Percentiles rank a stretch among this genome's conserved stretches.
Conservation (phyloP, 2,329 filamentous ascomycete species). For the Claviceps arundinis region DNA sequence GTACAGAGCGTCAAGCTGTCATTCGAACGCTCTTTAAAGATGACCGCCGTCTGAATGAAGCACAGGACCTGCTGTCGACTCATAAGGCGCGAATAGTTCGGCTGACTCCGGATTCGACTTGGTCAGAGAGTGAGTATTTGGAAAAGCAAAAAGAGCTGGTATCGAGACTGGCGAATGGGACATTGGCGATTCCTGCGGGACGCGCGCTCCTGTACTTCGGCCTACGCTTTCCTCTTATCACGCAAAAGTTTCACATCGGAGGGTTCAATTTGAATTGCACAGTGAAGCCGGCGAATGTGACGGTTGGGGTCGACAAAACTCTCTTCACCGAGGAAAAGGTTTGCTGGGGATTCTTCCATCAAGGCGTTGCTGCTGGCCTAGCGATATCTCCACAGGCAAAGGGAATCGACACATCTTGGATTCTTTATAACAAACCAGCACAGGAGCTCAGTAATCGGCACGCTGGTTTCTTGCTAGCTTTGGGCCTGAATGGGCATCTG, state of each 20-base stretch:
- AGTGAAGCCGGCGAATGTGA: constrained; percentile 84
- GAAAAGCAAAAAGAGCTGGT: constrained; percentile 89
- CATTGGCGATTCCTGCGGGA: constrained; percentile 77
- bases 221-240: constrained; percentile 74
- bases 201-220: constrained; percentile 81
- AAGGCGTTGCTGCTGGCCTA: constrained; percentile 83
- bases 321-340: constrained; percentile 91
- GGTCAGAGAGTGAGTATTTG: constrained; percentile 75
- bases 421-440: constrained; percentile 86
- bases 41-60: constrained; percentile 80
- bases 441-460: constrained; percentile 89
- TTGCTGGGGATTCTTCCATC: constrained; percentile 97
- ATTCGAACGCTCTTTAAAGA: constrained; percentile 83
- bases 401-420: constrained; percentile 97
- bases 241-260: constrained; percentile 78
- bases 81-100: constrained; percentile 67
- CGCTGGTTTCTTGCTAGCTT: constrained; percentile 79
- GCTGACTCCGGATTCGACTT: constrained; percentile 58
- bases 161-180: constrained; percentile 73
- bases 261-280: constrained; percentile 87
- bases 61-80: constrained; percentile 72
- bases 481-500: constrained; percentile 91
- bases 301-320: constrained; percentile 80
- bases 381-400: constrained; percentile 81
- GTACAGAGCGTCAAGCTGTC: constrained; percentile 69